phyloP scores from a whole-genome alignment of 495 filamentous ascomycete species.

The Hypoxylon intermedium region DNA sequence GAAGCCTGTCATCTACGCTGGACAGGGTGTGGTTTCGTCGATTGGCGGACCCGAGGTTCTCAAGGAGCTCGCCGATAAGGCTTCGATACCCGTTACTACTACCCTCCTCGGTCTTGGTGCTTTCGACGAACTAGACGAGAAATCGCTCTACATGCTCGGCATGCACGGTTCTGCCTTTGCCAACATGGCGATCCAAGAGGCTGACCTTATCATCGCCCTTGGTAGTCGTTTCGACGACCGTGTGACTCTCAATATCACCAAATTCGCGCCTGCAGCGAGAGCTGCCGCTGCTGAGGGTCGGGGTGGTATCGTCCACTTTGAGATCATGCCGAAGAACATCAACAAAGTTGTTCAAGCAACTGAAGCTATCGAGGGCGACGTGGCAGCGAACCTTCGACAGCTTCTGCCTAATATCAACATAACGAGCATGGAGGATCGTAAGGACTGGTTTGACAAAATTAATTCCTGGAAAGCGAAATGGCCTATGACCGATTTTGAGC shows the following conservation, averaged over 20 bases:
- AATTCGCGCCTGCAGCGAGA: slow-evolving; percentile 73
- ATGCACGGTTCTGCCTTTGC: slow-evolving; percentile 84
- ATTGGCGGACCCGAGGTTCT: slow-evolving; percentile 72
- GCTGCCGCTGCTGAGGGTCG: slow-evolving; percentile 71
- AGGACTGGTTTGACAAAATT: slow-evolving; percentile 88
- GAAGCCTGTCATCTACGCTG: slow-evolving; percentile 79
- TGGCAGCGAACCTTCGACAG: slow-evolving; percentile 70
- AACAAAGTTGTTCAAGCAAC: slow-evolving; percentile 87
- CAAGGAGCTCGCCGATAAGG: slow-evolving; percentile 72
- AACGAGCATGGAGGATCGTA: slow-evolving; percentile 64
- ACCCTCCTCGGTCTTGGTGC: slow-evolving; percentile 78
- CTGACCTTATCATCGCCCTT: slow-evolving; percentile 78
- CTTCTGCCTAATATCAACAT: slow-evolving; percentile 73
- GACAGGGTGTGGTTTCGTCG: slow-evolving; percentile 70
- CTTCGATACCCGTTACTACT: slow-evolving; percentile 78
- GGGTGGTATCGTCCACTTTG: slow-evolving; percentile 81
- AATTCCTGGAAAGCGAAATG: slow-evolving; percentile 85
- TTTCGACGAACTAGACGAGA: slow-evolving; percentile 79
- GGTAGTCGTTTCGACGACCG: slow-evolving; percentile 81
- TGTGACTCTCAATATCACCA: slow-evolving; percentile 68
- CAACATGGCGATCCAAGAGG: slow-evolving; percentile 80
- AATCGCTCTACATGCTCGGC: slow-evolving; percentile 81
- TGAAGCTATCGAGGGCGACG: slow-evolving; percentile 79
- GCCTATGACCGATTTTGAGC: slow-evolving; percentile 77
- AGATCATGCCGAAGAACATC: slow-evolving; percentile 86